Evolutionary conservation across 805 yeast species (phyloP).

Genomic region (Suhomyces sp.): DNA sequence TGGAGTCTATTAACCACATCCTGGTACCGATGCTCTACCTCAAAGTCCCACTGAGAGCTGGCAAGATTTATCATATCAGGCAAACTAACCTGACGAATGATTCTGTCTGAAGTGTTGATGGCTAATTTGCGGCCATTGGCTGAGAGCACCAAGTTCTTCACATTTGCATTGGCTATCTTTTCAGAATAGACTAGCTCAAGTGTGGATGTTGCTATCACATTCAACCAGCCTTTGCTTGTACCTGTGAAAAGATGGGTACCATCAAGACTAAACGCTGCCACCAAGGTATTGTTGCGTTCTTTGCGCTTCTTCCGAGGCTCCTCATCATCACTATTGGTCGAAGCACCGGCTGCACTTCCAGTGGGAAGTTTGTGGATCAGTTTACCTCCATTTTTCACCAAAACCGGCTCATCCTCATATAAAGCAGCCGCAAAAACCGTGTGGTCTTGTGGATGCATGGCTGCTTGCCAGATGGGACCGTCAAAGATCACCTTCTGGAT

Average conservation of each 20-base stretch:
- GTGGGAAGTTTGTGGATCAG: constrained; percentile 8
- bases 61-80: constrained; percentile 41
- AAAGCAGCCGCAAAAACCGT: constrained; percentile 60
- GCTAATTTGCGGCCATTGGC: constrained; percentile 62
- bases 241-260: constrained; percentile 68
- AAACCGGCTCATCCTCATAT: constrained; percentile 59
- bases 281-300: constrained; percentile 44
- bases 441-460: constrained; percentile 49
- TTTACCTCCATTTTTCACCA: constrained; percentile 33
- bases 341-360: background rate
- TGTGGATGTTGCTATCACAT: constrained; percentile 38
- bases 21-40: constrained; percentile 78
- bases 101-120: constrained; percentile 74
- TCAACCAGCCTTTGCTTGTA: constrained; percentile 76
- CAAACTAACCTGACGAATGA: constrained; percentile 60
- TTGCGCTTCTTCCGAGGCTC: constrained; percentile 14
- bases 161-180: constrained; percentile 65
- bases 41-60: constrained; percentile 50
- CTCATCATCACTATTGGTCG: constrained; percentile 7
- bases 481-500: constrained; percentile 52
- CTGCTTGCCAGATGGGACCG: constrained; percentile 73
- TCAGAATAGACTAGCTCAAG: constrained; percentile 44
- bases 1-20: constrained; percentile 86
- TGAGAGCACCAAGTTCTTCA: constrained; percentile 65
- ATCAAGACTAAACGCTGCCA: constrained; percentile 48